phyloP scores from a whole-genome alignment of 116 monocot species.

The Phalaenopsis hybrid region DNA sequence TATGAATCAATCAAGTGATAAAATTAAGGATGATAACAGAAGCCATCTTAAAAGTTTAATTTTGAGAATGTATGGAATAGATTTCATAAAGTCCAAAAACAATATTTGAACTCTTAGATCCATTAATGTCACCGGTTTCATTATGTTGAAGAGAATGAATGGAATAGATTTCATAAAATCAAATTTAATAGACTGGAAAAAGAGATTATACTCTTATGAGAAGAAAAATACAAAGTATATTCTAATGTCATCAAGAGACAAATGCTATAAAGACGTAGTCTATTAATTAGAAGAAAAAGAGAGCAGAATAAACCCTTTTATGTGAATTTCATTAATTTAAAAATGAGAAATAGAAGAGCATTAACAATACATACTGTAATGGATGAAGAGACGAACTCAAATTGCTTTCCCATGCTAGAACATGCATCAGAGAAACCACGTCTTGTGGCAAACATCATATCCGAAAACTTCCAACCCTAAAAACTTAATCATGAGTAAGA shows the following conservation, averaged over 20 bases:
- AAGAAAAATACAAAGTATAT: neutral
- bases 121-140: neutral
- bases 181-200: neutral
- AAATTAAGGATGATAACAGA: too few relatives aligned
- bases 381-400: conserved; percentile 34
- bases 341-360: neutral
- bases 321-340: neutral
- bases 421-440: conserved; percentile 42
- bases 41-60: too few relatives aligned
- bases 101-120: neutral
- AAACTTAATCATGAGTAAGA: neutral
- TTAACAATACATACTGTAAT: conserved; percentile 24
- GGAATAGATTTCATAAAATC: neutral
- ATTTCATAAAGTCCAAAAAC: too few relatives aligned
- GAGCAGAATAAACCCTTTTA: neutral
- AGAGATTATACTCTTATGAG: neutral
- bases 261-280: neutral
- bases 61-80: neutral
- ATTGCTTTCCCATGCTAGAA: conserved; percentile 30
- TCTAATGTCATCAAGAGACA: neutral
- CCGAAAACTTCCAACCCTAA: conserved; percentile 67
- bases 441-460: conserved; percentile 85
- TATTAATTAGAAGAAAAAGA: neutral
- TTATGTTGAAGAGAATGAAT: neutral
- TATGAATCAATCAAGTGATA: neutral